Evolutionary conservation across 352 stramenopile species (phyloP), one percentile per base, ranked within the genome.

Genomic region (Phytophthora cryptogea): DNA sequence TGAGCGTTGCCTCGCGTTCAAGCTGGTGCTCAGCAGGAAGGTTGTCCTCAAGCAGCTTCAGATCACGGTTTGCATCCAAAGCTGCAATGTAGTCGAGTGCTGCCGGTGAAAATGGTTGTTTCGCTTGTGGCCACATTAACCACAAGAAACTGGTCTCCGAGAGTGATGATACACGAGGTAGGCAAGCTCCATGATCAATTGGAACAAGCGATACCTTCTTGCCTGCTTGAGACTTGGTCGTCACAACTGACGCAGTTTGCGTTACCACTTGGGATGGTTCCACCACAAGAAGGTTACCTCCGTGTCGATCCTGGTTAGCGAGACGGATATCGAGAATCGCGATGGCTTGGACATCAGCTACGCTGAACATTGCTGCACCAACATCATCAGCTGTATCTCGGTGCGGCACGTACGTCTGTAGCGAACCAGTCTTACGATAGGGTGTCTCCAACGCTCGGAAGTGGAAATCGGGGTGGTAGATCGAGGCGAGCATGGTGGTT

Each of bases 251-350:
- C 3, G 50, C 62, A 80, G 42, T 59, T 33, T 61, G 59, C 7
- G n/a, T 39, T 39, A 59, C 40, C 59, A 36, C n/a, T 28, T 47
- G 27, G 13, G 64, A 39, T 2, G 52, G 48, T 27, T 70, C 59
- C 30, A 74, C 37, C 8, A 88, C 76, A 14, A 95, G 59, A 9
- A 95, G 47, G 60, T 95, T 95, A 28, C 85, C 85, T 16, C 78
- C 72, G 43, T 95, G 85, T 0, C 86, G 85, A 59, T 94, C 86
- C 31, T 90, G 82, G 62, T 95, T 94, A 2, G 74, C 74, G 1
- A 95, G 76, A 31, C 87, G 78, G 43, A 92, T 89, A 57, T 95
- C 87, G 1, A 95, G 64, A 13, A 92, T 69, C 1, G 83, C 83
- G 26, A 95, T 77, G 9, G 73, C 69, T 28, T 94, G 87, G 2